phyloP scores from a whole-genome alignment of 805 yeast species.

The Starmerella etchellsii region DNA sequence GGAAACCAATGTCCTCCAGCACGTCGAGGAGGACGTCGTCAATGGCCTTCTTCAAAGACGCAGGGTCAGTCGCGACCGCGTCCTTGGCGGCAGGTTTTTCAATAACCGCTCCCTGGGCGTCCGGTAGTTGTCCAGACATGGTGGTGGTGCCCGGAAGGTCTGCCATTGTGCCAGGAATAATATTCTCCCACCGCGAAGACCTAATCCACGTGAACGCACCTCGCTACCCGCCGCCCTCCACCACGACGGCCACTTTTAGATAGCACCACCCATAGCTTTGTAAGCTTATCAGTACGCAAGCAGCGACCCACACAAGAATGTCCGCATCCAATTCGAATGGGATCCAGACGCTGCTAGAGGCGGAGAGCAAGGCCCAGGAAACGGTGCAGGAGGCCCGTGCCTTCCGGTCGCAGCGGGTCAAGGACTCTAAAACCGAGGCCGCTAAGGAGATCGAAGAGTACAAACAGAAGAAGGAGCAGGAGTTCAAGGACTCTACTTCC shows the following conservation, averaged over 20 bases:
- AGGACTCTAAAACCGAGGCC: constrained; percentile 91
- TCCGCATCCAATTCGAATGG: constrained; percentile 41
- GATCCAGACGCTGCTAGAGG: constrained; percentile 60
- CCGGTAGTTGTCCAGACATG: too few relatives aligned
- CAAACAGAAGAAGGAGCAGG: constrained; percentile 70
- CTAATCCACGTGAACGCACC: too few relatives aligned
- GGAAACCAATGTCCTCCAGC: constrained; percentile 11
- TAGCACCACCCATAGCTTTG: too few relatives aligned
- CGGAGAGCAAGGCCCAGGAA: constrained; percentile 95
- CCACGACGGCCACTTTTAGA: too few relatives aligned
- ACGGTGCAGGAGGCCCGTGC: constrained; percentile 82
- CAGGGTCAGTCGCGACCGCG: too few relatives aligned
- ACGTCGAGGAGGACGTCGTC: constrained; percentile 10
- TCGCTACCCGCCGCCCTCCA: too few relatives aligned
- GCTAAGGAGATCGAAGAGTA: constrained; percentile 76
- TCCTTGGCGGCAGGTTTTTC: too few relatives aligned
- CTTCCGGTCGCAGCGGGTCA: constrained; percentile 59
- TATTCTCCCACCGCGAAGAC: too few relatives aligned
- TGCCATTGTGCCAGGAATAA: too few relatives aligned
- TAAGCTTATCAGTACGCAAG: neutral
- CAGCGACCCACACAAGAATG: constrained; percentile 16
- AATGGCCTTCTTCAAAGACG: constrained; percentile 1
- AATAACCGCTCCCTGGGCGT: too few relatives aligned
- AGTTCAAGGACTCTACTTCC: constrained; percentile 58
- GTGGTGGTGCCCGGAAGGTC: too few relatives aligned